Base-by-base conservation (phyloP, 2,329 filamentous ascomycete species). In the Sarocladiaceae sp. region DNA sequence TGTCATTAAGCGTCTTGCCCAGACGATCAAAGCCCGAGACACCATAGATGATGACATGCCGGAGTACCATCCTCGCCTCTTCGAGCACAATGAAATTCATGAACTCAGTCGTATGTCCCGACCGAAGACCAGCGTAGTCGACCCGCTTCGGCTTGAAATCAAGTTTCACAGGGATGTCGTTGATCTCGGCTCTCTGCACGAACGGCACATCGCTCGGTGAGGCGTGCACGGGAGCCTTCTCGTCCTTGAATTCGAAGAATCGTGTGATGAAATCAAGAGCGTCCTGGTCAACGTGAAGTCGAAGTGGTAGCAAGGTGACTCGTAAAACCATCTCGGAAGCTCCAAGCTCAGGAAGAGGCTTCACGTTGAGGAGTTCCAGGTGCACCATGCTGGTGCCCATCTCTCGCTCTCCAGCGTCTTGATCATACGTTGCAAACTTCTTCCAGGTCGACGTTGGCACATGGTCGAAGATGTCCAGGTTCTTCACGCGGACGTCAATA, bases 81-180 rank as follows among this genome's bases (percentile, higher is more conserved):
- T 98, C 93, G 1, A 98, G 77, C 12, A 91, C 86, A 51, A 98
- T 77, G 60, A 98, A 96, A 62, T 98, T 98, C 90, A 97, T 97
- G 57, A 98, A 95, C 61, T 98, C 93, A 0, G 88, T 95, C 1
- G 93, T 97, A 52, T 88, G 88, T 2, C 93, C 93, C 1, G 93
- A 96, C 20, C 90, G 82, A 3, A 98, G 76, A 3, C 90, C 90
- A 0, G 83, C 87, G 55, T 98, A 98, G 62, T 98, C 91, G 15
- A 98, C 88, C n/a, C 88, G 81, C 64, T 98, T 97, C 7, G 93
- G 93, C 62, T 98, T 98, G 68, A 98, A 98, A 64, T 98, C 93
- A 3, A 81, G 79, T 57, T 85, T 89, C 45, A 98, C 76, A 2
- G 82, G 82, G 19, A 98, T 78, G 3, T 86, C 80, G 51, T 88